Base-by-base conservation (phyloP, 192 early-diverging fungal species). In the Linnemannia schmuckeri region DNA sequence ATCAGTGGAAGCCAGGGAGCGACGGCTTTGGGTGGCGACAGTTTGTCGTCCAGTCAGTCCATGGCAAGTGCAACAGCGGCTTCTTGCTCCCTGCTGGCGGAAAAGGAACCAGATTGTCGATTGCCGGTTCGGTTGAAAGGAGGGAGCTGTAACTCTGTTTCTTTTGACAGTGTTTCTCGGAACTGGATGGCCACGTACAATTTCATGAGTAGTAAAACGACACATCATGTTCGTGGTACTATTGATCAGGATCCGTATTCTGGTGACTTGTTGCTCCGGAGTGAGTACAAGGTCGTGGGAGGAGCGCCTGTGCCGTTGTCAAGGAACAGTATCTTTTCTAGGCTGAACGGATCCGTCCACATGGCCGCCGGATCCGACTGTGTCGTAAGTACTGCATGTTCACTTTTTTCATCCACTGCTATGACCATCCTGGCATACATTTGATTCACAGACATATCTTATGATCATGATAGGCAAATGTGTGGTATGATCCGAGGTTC, bases 171-270 rank as follows among this genome's bases (percentile, higher is more conserved):
- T 13, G 33, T 33, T 0, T 81, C 79, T 41, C 75, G 72, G n/a
- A 63, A 71, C 20, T 87, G 85, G 85, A 81, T 87, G 85, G 85
- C 85, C 1, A 78, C 79, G 0, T 87, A 78, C 42, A 87, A 81
- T n/a, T 78, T 78, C n/a, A 35, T 78, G 22, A 63, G 52, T 5
- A 57, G 70, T 6, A 27, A n/a, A 3, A 37, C 41, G 13, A 87
- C 85, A 10, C 75, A 78, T 35, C 79, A 87, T 78, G 27, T 74
- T 47, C 38, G 79, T 63, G 85, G 85, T 1, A 49, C 61, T 1
- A 18, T 87, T 18, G 72, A 74, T 18, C 38, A 46, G 42, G 75
- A 81, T 49, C 30, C 10, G 8, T 17, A 30, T 2, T 61, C 27
- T 57, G 72, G 79, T 1, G 52, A 87, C 22, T 35, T 78, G 35